These are phyloP conservation scores for Penicillium frequentans DNA, from an alignment of 2,329 filamentous ascomycete genomes.

Conservation along the genomic window DNA sequence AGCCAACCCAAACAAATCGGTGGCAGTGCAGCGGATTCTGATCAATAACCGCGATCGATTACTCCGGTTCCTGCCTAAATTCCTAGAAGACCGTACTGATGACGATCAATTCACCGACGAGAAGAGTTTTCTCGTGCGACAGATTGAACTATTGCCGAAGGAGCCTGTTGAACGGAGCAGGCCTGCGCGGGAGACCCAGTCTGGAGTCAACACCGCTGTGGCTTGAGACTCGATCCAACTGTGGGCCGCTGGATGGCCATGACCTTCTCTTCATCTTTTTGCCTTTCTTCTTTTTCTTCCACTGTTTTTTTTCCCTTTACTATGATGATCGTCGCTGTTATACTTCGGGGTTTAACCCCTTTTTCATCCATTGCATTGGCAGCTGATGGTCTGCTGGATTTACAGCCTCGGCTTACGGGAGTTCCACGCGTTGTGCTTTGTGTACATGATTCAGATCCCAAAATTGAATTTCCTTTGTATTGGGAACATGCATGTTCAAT, in stretches of 20 bases:
- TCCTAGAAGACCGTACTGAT: constrained; percentile 91
- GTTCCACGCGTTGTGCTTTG: constrained; percentile 15
- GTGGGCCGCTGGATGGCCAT: constrained; percentile 12
- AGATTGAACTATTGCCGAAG: constrained; percentile 63
- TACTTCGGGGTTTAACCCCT: constrained; percentile 7
- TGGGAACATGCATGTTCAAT: not conserved
- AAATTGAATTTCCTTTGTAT: constrained; percentile 1
- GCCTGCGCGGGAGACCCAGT: constrained; percentile 26
- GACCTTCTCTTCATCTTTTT: not conserved
- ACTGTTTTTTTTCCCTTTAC: not conserved
- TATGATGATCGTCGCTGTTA: constrained; percentile 12
- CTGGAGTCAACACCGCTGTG: constrained; percentile 30
- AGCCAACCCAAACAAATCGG: constrained; percentile 96
- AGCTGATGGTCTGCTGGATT: constrained; percentile 13
- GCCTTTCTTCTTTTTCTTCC: not conserved
- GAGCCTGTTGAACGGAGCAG: constrained; percentile 41
- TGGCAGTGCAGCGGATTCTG: constrained; percentile 90
- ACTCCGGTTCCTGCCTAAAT: constrained; percentile 82
- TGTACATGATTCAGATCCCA: constrained; percentile 5
- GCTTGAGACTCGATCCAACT: constrained; percentile 18
- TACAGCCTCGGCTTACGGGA: constrained; percentile 18
- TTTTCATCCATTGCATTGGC: constrained; percentile 14
- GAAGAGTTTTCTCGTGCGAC: constrained; percentile 93
- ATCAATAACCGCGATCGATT: constrained; percentile 95
- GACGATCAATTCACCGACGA: constrained; percentile 99